phyloP scores from a whole-genome alignment of 495 filamentous ascomycete genomes.

The Podospora comata region DNA sequence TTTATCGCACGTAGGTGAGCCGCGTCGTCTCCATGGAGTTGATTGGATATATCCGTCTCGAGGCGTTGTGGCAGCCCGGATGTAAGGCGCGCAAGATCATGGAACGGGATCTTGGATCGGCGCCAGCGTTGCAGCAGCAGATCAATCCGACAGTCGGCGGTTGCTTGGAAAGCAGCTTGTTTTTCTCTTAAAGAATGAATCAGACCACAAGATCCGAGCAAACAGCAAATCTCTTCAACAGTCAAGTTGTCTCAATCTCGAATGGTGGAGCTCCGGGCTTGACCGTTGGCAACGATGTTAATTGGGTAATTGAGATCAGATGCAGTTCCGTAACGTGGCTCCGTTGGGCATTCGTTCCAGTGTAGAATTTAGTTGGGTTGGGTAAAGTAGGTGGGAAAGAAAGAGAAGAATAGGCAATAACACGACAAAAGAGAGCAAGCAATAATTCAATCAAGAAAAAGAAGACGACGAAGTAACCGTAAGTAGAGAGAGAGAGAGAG shows the following conservation, averaged over 20 bases:
- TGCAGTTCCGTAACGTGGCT: not conserved
- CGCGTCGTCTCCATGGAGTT: slow-evolving; percentile 20
- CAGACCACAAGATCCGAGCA: not conserved
- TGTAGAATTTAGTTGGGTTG: not conserved
- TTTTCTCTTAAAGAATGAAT: not conserved
- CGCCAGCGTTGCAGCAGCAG: slow-evolving; percentile 22
- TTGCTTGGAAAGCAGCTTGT: not conserved
- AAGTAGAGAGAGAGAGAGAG: not conserved
- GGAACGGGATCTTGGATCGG: slow-evolving; percentile 20
- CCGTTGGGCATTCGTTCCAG: not conserved
- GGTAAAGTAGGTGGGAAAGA: not conserved
- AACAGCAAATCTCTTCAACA: not conserved
- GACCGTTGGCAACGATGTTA: slow-evolving; percentile 7
- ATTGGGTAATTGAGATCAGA: slow-evolving; percentile 6
- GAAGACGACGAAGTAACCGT: not conserved
- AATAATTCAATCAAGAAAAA: slow-evolving; percentile 1
- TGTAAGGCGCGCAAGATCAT: slow-evolving; percentile 22
- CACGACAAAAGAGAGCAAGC: not conserved
- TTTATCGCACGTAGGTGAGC: slow-evolving; percentile 8
- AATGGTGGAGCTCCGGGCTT: slow-evolving; percentile 18
- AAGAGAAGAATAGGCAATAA: not conserved
- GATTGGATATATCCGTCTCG: slow-evolving; percentile 11
- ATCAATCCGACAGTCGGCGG: not conserved
- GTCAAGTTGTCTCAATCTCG: slow-evolving; percentile 10
- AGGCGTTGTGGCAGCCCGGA: slow-evolving; percentile 17